A percentile compares a stretch with the other conserved stretches of the same genome.
Conservation (phyloP, 305 asterid species). For the Fraxinus sp. region DNA sequence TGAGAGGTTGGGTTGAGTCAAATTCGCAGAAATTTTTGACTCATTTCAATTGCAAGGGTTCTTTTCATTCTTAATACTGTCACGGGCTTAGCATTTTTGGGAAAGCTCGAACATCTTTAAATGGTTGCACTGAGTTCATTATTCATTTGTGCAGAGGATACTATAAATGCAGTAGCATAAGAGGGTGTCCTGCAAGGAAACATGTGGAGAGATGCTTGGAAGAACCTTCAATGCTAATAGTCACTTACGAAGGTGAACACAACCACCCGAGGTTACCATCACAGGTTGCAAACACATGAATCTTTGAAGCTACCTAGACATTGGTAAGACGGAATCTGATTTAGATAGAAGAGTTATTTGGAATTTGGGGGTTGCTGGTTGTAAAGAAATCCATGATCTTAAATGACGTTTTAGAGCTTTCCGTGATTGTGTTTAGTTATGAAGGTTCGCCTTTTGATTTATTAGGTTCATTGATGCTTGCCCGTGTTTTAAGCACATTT, state of each 20-base stretch:
- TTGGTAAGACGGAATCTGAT: neutral
- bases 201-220: slow-evolving; percentile 74
- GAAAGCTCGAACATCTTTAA: neutral
- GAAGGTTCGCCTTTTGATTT: neutral
- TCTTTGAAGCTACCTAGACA: neutral
- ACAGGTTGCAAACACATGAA: slow-evolving; percentile 44
- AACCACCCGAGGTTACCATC: slow-evolving; percentile 61
- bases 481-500: neutral
- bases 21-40: neutral
- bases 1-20: neutral
- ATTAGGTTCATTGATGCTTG: neutral
- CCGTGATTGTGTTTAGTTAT: neutral
- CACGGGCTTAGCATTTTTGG: neutral
- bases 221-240: slow-evolving; percentile 64
- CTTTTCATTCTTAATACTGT: neutral
- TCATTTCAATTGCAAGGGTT: neutral
- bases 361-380: neutral
- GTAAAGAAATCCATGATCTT: neutral
- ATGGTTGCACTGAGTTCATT: neutral
- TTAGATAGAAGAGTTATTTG: neutral
- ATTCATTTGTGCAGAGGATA: slow-evolving; percentile 52
- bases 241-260: slow-evolving; percentile 71
- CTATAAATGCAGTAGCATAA: slow-evolving; percentile 68
- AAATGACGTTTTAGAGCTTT: neutral
- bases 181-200: slow-evolving; percentile 75